Evolutionary conservation across 306 rosid genomes (phyloP).

Genomic region (Lotus japonicus): DNA sequence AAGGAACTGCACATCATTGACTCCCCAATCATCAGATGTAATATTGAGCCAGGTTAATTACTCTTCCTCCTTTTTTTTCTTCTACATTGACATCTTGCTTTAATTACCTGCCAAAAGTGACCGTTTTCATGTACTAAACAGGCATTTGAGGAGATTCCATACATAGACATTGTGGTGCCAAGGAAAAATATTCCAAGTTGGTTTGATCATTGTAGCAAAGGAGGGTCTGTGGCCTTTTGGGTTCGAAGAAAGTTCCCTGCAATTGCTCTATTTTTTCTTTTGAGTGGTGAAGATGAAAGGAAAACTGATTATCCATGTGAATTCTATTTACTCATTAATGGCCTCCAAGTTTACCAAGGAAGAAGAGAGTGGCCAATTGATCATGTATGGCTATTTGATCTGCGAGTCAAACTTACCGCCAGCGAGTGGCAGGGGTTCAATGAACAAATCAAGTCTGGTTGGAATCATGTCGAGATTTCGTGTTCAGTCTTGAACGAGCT

Average conservation of each 20-base stretch:
- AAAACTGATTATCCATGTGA: background rate
- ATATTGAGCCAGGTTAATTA: conserved; percentile 11
- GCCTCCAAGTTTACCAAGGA: conserved; percentile 5
- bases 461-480: conserved; percentile 24
- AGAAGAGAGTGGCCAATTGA: conserved; percentile 7
- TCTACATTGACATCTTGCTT: background rate
- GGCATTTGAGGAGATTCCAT: conserved; percentile 23
- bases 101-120: background rate
- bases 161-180: conserved; percentile 20
- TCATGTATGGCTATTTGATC: conserved; percentile 22
- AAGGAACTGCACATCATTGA: conserved; percentile 11
- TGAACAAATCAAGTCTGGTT: conserved; percentile 3
- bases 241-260: conserved; percentile 17
- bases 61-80: background rate
- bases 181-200: conserved; percentile 16
- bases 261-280: conserved; percentile 13
- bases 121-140: background rate
- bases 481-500: background rate
- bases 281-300: conserved; percentile 11
- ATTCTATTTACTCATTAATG: conserved; percentile 11
- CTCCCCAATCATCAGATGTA: conserved; percentile 10
- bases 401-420: background rate
- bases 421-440: background rate
- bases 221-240: conserved; percentile 14
- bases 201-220: conserved; percentile 26